phyloP scores from a whole-genome alignment of 768 basidiomycete species.

The Kwoniella sp. region DNA sequence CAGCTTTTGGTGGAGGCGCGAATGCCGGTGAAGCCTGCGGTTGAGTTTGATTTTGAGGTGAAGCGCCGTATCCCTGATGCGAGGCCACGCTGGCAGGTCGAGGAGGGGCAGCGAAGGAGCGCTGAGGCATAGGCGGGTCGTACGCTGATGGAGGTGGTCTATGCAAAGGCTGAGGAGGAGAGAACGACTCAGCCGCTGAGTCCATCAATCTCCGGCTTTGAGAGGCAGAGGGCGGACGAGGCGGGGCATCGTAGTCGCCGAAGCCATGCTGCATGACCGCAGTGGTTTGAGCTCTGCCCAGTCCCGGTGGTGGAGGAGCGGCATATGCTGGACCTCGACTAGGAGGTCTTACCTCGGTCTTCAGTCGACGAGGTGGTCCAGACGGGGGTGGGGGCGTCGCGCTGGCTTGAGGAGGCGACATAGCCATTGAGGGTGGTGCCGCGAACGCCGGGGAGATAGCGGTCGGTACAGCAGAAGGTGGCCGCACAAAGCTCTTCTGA shows the following conservation, averaged over 20 bases:
- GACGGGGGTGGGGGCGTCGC: constrained; percentile 23
- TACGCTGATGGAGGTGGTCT: constrained; percentile 15
- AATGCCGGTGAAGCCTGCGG: constrained; percentile 3
- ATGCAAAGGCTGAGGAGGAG: constrained; percentile 8
- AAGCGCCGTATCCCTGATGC: neutral
- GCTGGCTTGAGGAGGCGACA: constrained; percentile 26
- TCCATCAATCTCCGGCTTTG: constrained; percentile 3
- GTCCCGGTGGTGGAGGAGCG: constrained; percentile 4
- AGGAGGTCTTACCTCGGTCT: constrained; percentile 14
- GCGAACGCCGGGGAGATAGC: constrained; percentile 18
- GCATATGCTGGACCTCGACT: constrained; percentile 15
- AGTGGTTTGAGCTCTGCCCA: neutral
- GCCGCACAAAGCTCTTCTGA: constrained; percentile 41
- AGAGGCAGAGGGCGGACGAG: constrained; percentile 10
- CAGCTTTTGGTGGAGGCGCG: constrained; percentile 14
- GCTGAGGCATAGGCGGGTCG: constrained; percentile 11
- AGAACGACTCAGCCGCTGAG: neutral
- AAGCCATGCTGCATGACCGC: neutral
- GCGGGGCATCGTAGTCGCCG: constrained; percentile 9
- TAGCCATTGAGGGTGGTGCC: neutral
- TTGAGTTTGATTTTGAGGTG: neutral
- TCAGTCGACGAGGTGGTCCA: constrained; percentile 29
- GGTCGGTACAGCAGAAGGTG: constrained; percentile 21
- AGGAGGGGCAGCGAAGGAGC: constrained; percentile 8
- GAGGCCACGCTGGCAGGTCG: constrained; percentile 12